Evolutionary conservation across 768 basidiomycete species (phyloP), one percentile per base, ranked within the genome.

Genomic region (Sporobolomyces phaffii): DNA sequence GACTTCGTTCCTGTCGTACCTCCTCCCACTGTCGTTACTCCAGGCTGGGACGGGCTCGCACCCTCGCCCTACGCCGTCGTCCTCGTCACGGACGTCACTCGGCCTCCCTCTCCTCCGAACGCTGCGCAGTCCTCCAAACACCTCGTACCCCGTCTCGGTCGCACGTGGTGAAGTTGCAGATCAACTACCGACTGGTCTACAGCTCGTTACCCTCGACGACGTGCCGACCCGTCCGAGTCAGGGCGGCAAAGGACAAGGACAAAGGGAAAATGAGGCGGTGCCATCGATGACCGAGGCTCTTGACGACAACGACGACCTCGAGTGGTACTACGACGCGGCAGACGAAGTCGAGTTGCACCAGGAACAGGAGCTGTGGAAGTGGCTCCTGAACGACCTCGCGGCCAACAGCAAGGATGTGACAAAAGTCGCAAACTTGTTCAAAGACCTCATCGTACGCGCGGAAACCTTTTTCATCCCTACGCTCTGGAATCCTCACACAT

Each of bases 331-430:
- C 20, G 15, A 2, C 7, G 6, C 31, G 7, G 56, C 56, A 3
- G 43, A 31, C 43, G 56, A 58, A 31, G 56, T 45, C 24, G 56
- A 58, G 43, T 31, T 58, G 8, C 5, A 31, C 31, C 56, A 58
- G 22, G 56, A 58, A 22, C 26, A 10, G 17, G 56, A 58, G 24
- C 31, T 58, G 15, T 58, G 56, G 56, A 22, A 41, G 29, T 22
- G 6, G 29, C 29, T 58, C 15, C 44, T 45, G 36, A 31, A 20
- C 26, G 22, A 44, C 41, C n/a, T n/a, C n/a, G n/a, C n/a, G n/a
- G 29, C 33, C 26, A 34, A 56, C 34, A 40, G 54, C 13, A n/a
- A n/a, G n/a, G n/a, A n/a, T n/a, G n/a, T n/a, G n/a, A n/a, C n/a
- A n/a, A 43, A 56, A 29, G 20, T 43, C 8, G 17, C 54, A n/a